Evolutionary conservation across 1,284 basidiomycete species (phyloP).

Genomic region (Microbotryomycetes sp.): DNA sequence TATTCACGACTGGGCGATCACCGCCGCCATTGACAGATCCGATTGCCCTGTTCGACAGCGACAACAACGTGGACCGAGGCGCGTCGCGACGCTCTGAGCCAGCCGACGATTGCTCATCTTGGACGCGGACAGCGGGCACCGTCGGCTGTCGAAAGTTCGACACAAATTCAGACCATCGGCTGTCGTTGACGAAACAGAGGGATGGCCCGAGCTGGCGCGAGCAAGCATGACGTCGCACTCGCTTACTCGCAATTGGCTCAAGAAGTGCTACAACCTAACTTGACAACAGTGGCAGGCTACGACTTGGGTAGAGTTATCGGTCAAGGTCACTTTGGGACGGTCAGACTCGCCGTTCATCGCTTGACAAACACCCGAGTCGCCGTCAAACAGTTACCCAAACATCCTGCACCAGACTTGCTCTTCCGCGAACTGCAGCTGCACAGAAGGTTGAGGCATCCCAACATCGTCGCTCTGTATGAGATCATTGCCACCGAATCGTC

Average conservation of each 20-base stretch:
- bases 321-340: constrained; percentile 60
- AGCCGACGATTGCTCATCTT: too few species aligned
- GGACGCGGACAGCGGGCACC: too few species aligned
- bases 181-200: too few species aligned
- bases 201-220: background rate
- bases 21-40: too few species aligned
- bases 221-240: constrained; percentile 48
- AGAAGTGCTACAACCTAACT: constrained; percentile 79
- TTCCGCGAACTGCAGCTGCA: constrained; percentile 98
- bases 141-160: too few species aligned
- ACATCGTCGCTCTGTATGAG: constrained; percentile 93
- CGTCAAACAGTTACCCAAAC: constrained; percentile 96
- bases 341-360: constrained; percentile 37
- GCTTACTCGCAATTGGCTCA: constrained; percentile 96
- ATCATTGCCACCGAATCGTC: constrained; percentile 90
- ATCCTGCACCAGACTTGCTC: constrained; percentile 52
- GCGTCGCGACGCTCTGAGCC: too few species aligned
- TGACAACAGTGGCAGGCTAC: constrained; percentile 90
- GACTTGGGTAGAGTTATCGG: constrained; percentile 92
- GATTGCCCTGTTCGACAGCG: too few species aligned
- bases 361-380: constrained; percentile 61
- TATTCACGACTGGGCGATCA: too few species aligned
- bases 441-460: constrained; percentile 87
- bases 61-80: too few species aligned
- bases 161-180: too few species aligned